A percentile compares a stretch with the other conserved stretches of the same genome.
Evolutionary conservation across 2,329 filamentous ascomycete species (phyloP).

Genomic region (Aspergillus puulaauensis): DNA sequence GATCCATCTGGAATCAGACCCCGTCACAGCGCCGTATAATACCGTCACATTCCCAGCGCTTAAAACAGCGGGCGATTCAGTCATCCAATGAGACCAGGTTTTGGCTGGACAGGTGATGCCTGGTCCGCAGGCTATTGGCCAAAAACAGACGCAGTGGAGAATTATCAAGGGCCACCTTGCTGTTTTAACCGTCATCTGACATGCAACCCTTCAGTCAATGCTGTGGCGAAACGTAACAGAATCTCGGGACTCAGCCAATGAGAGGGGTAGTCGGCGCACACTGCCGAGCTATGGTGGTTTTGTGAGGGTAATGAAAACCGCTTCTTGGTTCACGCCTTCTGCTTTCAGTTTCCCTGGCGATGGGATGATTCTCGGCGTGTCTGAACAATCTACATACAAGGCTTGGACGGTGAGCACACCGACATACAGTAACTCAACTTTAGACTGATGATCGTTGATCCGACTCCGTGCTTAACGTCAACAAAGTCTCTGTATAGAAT

Average conservation of each 20-base stretch:
- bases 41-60: background rate
- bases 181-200: conserved; percentile 33
- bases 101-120: background rate
- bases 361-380: background rate
- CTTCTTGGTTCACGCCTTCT: conserved; percentile 18
- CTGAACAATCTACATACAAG: background rate
- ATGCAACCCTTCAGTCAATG: conserved; percentile 15
- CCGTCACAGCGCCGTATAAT: background rate
- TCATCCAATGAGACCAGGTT: background rate
- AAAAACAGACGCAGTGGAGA: background rate
- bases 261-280: conserved; percentile 1
- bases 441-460: no score
- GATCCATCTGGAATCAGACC: background rate
- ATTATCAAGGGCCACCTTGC: background rate
- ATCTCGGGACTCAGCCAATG: conserved; percentile 33
- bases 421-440: background rate
- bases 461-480: no score
- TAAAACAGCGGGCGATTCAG: conserved; percentile 6
- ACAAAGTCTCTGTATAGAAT: background rate
- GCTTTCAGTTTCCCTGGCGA: background rate
- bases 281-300: conserved; percentile 22
- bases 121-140: conserved; percentile 7
- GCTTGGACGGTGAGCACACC: background rate
- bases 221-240: conserved; percentile 38
- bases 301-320: conserved; percentile 28